Conservation (phyloP, 805 yeast genomes). For the Cyberlindnera americana region DNA sequence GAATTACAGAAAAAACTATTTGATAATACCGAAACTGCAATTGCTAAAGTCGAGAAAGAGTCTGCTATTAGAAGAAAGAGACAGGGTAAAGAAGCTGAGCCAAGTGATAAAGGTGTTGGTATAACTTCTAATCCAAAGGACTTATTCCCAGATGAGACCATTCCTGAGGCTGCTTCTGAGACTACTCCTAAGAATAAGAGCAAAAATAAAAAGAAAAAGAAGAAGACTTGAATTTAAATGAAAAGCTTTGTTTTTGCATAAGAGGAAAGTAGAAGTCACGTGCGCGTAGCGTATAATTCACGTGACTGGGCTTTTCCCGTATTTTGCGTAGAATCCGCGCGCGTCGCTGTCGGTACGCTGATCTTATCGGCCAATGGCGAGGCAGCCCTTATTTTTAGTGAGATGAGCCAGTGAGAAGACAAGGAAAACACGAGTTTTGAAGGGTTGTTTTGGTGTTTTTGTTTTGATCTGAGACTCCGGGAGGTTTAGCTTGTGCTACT, state of each 20-base stretch:
- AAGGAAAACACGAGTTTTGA: too few relatives aligned
- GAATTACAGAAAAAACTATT: conserved; percentile 58
- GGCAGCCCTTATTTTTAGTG: not conserved
- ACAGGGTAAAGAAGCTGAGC: conserved; percentile 20
- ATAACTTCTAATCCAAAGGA: not conserved
- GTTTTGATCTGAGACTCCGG: too few relatives aligned
- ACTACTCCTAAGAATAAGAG: conserved; percentile 25
- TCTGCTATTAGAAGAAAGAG: conserved; percentile 66
- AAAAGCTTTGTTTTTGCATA: too few relatives aligned
- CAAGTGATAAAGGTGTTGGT: conserved; percentile 5
- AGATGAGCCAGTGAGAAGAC: too few relatives aligned
- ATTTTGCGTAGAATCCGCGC: not conserved
- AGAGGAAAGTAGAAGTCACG: too few relatives aligned
- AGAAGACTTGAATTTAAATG: conserved; percentile 1
- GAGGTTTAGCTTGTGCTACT: too few relatives aligned
- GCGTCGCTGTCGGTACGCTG: too few relatives aligned
- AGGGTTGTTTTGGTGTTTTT: too few relatives aligned
- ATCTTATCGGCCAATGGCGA: conserved; percentile 5
- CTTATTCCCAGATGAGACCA: conserved; percentile 29
- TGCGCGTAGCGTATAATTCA: not conserved
- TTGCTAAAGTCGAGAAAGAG: conserved; percentile 61
- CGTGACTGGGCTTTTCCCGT: not conserved
- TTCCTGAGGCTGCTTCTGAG: conserved; percentile 15
- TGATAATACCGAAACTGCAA: conserved; percentile 55
- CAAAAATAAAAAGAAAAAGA: conserved; percentile 11